A percentile compares a stretch with the other conserved stretches of the same genome.
phyloP scores from a whole-genome alignment of 306 rosid species.

The Mucuna pruriens region DNA sequence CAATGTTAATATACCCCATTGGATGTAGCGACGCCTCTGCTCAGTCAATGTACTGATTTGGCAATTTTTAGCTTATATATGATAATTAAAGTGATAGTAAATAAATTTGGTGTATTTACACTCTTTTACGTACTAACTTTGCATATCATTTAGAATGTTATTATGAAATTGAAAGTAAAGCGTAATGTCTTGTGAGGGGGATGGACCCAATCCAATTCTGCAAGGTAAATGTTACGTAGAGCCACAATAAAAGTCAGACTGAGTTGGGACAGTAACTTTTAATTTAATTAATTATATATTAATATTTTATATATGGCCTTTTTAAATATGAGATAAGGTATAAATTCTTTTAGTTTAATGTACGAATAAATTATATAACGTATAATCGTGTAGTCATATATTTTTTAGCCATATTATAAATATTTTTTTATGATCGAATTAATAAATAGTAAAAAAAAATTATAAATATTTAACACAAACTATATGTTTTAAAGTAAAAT shows the following conservation, averaged over 20 bases:
- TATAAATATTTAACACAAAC: too few species aligned
- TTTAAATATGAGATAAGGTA: not conserved
- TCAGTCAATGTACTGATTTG: constrained; percentile 2
- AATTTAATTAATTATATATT: not conserved
- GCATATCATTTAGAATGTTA: not conserved
- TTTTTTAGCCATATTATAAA: too few species aligned
- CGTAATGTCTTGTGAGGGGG: not conserved
- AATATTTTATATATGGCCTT: not conserved
- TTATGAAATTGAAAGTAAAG: not conserved
- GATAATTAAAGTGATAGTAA: not conserved
- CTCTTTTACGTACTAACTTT: constrained; percentile 16
- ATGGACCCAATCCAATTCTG: not conserved
- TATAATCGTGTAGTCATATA: too few species aligned
- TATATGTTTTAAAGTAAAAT: too few species aligned
- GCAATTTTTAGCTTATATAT: not conserved
- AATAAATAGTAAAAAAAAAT: too few species aligned
- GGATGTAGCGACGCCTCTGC: not conserved
- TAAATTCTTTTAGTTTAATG: not conserved
- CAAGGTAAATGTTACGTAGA: not conserved
- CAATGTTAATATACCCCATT: not conserved
- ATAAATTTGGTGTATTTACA: constrained; percentile 23
- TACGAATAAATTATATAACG: too few species aligned
- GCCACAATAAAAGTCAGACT: not conserved
- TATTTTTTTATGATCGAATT: too few species aligned
- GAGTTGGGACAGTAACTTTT: not conserved